Evolutionary conservation across 345 rosid genomes (phyloP).

Genomic region (Eutrema yunnanense): DNA sequence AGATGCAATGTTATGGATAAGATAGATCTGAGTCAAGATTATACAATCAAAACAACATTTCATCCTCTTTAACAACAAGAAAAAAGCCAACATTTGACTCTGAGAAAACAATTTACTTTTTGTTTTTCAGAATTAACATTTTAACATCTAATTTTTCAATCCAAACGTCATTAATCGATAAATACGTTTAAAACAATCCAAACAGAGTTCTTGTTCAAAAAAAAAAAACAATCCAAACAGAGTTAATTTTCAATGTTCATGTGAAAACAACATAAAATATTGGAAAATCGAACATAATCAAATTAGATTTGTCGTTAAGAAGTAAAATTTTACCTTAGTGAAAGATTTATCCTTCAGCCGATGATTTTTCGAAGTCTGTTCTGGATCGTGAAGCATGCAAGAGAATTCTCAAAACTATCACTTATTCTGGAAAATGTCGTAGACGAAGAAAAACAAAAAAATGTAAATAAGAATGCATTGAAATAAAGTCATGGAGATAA

Average conservation of each 20-base stretch:
- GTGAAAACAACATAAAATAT: not conserved
- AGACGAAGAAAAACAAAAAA: too few species aligned
- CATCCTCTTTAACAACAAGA: not conserved
- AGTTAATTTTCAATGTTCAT: not conserved
- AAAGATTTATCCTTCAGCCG: too few species aligned
- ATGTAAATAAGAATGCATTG: too few species aligned
- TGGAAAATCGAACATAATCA: not conserved
- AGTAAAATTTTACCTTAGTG: too few species aligned
- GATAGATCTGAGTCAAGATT: constrained; percentile 4
- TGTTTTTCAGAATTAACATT: not conserved
- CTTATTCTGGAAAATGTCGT: too few species aligned
- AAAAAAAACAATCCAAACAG: not conserved
- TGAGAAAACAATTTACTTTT: not conserved
- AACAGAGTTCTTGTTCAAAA: too few species aligned
- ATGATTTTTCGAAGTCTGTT: too few species aligned
- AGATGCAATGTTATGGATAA: not conserved
- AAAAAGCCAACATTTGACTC: not conserved
- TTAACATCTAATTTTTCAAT: not conserved
- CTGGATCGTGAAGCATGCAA: not conserved
- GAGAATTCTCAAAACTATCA: not conserved
- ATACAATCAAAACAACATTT: constrained; percentile 2
- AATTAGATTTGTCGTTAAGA: too few species aligned
- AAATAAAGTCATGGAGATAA: too few species aligned
- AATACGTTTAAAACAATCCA: not conserved
- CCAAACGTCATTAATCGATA: not conserved